phyloP scores from a whole-genome alignment of 768 basidiomycete species.

The Amanita jacksonii region DNA sequence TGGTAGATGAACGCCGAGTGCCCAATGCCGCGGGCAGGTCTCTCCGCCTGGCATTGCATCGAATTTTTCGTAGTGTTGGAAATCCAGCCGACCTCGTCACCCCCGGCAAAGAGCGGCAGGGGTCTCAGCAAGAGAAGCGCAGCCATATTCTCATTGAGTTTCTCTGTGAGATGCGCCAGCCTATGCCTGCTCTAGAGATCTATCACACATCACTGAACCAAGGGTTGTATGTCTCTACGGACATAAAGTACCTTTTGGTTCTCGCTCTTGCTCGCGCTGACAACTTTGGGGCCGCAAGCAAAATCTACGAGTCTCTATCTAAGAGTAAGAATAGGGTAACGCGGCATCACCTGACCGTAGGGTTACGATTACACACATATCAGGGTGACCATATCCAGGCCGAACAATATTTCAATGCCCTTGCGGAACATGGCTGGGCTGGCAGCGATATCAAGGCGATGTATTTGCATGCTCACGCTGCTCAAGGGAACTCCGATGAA shows the following conservation, averaged over 20 bases:
- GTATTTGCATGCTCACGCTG: slow-evolving; percentile 49
- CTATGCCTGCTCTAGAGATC: slow-evolving; percentile 3
- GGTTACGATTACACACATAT: slow-evolving; percentile 42
- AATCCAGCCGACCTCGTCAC: neutral
- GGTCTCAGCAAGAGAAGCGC: slow-evolving; percentile 18
- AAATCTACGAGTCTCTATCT: slow-evolving; percentile 27
- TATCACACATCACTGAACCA: slow-evolving; percentile 28
- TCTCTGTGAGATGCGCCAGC: slow-evolving; percentile 22
- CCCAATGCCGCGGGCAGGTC: slow-evolving; percentile 10
- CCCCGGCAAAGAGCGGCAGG: slow-evolving; percentile 11
- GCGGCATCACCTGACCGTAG: slow-evolving; percentile 27
- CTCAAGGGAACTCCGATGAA: slow-evolving; percentile 28
- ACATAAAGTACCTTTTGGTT: slow-evolving; percentile 26
- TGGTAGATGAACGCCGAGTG: slow-evolving; percentile 8
- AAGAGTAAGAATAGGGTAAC: slow-evolving; percentile 7
- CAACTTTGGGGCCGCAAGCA: slow-evolving; percentile 32
- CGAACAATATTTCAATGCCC: slow-evolving; percentile 30
- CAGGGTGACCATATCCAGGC: slow-evolving; percentile 39
- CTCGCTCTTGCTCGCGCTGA: slow-evolving; percentile 32
- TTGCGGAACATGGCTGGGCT: slow-evolving; percentile 22
- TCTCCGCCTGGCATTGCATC: slow-evolving; percentile 20
- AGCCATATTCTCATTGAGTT: slow-evolving; percentile 32
- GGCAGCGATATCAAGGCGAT: slow-evolving; percentile 25
- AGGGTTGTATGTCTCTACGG: slow-evolving; percentile 18
- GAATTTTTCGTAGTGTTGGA: slow-evolving; percentile 14